Percentiles rank a stretch among this genome's conserved stretches.
Evolutionary conservation across 805 yeast species (phyloP).

Genomic region (Metschnikowia orientalis): DNA sequence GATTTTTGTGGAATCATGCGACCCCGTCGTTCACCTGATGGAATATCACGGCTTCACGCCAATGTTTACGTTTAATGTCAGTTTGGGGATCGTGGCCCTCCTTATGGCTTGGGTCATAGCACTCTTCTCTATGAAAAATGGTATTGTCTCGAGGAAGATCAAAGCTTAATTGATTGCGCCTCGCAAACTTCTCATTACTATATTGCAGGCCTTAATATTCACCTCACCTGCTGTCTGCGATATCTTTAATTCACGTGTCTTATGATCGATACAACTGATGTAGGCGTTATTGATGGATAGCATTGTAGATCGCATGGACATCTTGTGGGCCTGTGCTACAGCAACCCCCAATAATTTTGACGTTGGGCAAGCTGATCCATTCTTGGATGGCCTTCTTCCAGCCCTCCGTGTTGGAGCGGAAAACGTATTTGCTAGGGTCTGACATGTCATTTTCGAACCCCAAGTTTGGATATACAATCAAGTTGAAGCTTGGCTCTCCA

Average conservation of each 20-base stretch:
- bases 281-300: too few relatives aligned
- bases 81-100: constrained; percentile 72
- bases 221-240: too few relatives aligned
- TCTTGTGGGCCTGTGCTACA: constrained; percentile 63
- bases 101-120: constrained; percentile 86
- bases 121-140: constrained; percentile 57
- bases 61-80: constrained; percentile 87
- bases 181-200: too few relatives aligned
- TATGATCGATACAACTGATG: too few relatives aligned
- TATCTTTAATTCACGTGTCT: too few relatives aligned
- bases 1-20: constrained; percentile 88
- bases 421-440: constrained; percentile 27
- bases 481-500: constrained; percentile 25
- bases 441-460: constrained; percentile 60
- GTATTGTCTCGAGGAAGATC: constrained; percentile 6
- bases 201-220: constrained; percentile 4
- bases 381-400: constrained; percentile 38
- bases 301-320: constrained; percentile 12
- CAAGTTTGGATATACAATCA: constrained; percentile 69
- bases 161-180: background rate
- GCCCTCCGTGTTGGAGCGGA: constrained; percentile 15
- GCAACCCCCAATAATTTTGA: constrained; percentile 66
- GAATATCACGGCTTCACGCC: constrained; percentile 77
- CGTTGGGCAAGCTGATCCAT: constrained; percentile 40
- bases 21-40: constrained; percentile 76